Evolutionary conservation across 2,329 filamentous ascomycete genomes (phyloP), one percentile per base, ranked within the genome.

Genomic region (Shiraia sp.): DNA sequence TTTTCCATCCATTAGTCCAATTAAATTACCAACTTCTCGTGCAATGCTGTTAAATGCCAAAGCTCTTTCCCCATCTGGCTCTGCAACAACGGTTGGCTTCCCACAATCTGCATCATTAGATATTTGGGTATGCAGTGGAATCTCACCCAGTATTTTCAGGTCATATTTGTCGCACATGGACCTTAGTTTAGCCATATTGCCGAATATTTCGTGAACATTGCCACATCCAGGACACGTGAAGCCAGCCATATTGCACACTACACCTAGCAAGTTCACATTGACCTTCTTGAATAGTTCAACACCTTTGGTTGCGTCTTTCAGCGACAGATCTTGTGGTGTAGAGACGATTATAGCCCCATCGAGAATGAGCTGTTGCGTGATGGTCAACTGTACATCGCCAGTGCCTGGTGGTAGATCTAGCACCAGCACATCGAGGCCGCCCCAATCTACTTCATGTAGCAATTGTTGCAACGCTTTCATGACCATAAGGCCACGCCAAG

Each of bases 381-480:
- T 93, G n/a, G 90, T 96, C 53, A 99, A 77, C 65, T 99, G 93
- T 1, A 92, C 92, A 62, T 99, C 93, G 16, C 93, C 93, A 0
- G 93, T 99, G 2, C 93, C 93, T 0, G 93, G 93, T 0, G 93
- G 93, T 34, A 99, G 72, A 66, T 99, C 93, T 2, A 99, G 75
- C 3, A 99, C 86, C 1, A 99, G 77, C 2, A 97, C 74, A 65
- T 99, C 93, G 2, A 99, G 75, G 10, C 85, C 85, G 10, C 86
- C 89, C 93, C 93, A 99, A 38, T 93, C 87, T 1, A 99, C 93
- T 55, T 96, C 90, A 66, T 96, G 92, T 6, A 99, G 80, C 4
- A 99, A 82, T 65, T 99, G 93, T 56, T 96, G 91, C 51, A 99
- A 79, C 0, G 93, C 93, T 65, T 97, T 99, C 79, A 95, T 95